Base-by-base conservation (phyloP, 345 rosid species). In the Arabis hirsuta region DNA sequence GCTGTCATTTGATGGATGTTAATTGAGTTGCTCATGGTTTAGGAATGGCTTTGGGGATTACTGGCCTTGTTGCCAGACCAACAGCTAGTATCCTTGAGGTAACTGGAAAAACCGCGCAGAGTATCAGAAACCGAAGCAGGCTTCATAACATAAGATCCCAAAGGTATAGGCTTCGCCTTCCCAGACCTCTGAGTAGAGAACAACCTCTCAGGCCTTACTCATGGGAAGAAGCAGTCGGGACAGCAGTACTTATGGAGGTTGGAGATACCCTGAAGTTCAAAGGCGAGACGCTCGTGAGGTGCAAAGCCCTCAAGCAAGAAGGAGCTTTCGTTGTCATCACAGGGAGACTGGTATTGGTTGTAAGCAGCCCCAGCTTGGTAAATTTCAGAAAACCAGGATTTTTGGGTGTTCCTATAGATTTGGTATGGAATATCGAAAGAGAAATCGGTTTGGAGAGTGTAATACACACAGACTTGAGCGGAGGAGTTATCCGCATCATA, bases 61-160 rank as follows among this genome's bases (percentile, higher is more conserved):
- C 98, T n/a, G 92, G 98, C 79, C 86, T 94, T 32, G 97, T 94
- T 81, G 97, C 96, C 67, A 84, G 88, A 73, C 98, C 98, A 16
- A 86, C 97, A 54, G 98, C 98, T 72, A 94, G 96, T 78, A 88
- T 94, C 67, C 98, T 89, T 55, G 95, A 94, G 82, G 95, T 88
- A 22, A 88, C 97, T 9, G 98, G 96, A 31, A 89, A 83, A 88
- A 94, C 97, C 22, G 96, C 98, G 29, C 90, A 89, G 67, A 89
- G 98, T 83, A 88, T 94, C 72, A 84, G 97, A 83, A 94, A 86
- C 78, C 77, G 88, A 79, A 94, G 97, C 78, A 83, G 71, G 71
- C 73, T 84, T 54, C 79, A 87, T 79, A 88, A 81, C 74, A 62
- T 74, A n/a, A 85, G 89, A 77, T 80, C 80, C 46, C 86, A 82